Evolutionary conservation across 2,329 filamentous ascomycete species (phyloP).

Genomic region (Sclerotinia nivalis): DNA sequence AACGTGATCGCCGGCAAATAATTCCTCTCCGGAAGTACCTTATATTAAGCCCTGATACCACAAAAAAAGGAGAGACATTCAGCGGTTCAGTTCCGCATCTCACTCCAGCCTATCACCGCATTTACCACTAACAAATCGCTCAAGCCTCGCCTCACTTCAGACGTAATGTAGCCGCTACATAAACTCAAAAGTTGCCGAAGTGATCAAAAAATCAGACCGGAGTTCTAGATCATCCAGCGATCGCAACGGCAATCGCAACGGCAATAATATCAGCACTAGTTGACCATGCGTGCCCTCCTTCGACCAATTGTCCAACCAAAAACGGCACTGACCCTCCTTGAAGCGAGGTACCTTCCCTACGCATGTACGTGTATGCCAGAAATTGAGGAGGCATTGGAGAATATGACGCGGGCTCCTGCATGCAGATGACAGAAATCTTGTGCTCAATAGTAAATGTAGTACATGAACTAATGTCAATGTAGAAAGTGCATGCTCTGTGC

Average conservation of each 20-base stretch:
- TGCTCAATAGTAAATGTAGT: not conserved
- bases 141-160: not conserved
- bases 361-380: not conserved
- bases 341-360: not conserved
- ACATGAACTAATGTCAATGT: not conserved
- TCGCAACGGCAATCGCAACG: not conserved
- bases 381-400: not conserved
- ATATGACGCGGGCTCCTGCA: not conserved
- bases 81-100: not conserved
- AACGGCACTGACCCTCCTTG: not conserved
- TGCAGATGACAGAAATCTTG: not conserved
- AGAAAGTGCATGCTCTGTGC: not conserved
- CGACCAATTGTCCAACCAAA: not conserved
- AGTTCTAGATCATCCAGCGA: not conserved
- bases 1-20: not conserved
- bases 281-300: not conserved
- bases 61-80: not conserved
- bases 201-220: not conserved
- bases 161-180: not conserved
- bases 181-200: not conserved
- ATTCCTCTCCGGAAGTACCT: not conserved
- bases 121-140: not conserved
- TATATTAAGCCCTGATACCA: not conserved
- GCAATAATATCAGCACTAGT: conserved; percentile 1
- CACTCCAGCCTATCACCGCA: not conserved